phyloP scores from a whole-genome alignment of 2,329 filamentous ascomycete genomes.

The Aspergillus calidoustus region DNA sequence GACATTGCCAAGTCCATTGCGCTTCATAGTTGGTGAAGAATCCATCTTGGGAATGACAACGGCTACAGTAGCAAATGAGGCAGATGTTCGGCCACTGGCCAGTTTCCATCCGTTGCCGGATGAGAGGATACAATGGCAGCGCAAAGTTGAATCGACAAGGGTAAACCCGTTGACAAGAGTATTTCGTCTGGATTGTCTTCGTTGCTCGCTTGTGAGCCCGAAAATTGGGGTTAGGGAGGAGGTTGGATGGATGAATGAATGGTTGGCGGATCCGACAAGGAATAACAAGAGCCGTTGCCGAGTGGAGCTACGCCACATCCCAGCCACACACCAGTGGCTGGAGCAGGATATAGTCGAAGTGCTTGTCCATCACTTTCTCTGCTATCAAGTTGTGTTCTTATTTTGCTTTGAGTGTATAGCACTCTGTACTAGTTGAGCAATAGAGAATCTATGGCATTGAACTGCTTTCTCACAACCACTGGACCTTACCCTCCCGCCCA shows the following conservation, averaged over 20 bases:
- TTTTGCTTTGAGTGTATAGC: too few species aligned
- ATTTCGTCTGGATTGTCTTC: not conserved
- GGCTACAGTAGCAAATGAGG: constrained; percentile 11
- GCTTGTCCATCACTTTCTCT: too few species aligned
- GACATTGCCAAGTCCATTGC: constrained; percentile 2
- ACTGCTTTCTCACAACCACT: too few species aligned
- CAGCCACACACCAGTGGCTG: not conserved
- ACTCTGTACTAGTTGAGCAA: too few species aligned
- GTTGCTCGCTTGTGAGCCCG: not conserved
- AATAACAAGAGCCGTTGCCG: not conserved
- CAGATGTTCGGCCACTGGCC: constrained; percentile 9
- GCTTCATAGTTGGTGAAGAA: constrained; percentile 7
- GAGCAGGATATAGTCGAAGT: not conserved
- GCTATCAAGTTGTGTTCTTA: too few species aligned
- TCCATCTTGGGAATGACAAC: constrained; percentile 28
- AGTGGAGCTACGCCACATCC: not conserved
- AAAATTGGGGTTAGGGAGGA: not conserved
- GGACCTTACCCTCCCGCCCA: too few species aligned
- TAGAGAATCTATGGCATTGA: too few species aligned
- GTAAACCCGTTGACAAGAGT: not conserved
- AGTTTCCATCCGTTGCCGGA: constrained; percentile 8
- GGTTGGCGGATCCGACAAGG: not conserved
- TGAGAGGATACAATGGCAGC: not conserved
- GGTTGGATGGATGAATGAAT: not conserved
- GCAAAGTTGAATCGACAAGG: not conserved